Base-by-base conservation (phyloP, 2,329 filamentous ascomycete genomes). In the Alternaria sp. region DNA sequence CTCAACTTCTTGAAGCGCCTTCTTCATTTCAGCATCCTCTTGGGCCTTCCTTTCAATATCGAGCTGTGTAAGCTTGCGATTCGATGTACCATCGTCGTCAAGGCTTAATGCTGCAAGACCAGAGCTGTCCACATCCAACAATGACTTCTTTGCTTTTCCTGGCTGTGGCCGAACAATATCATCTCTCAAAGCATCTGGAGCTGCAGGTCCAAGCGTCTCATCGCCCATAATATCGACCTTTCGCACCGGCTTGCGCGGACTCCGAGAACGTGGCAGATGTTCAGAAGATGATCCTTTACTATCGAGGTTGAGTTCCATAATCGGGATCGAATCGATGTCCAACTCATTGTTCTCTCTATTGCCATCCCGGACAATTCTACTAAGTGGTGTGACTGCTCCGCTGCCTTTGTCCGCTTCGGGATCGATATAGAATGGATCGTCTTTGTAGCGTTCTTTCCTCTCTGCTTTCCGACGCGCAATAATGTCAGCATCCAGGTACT, bases 391-490 rank as follows among this genome's bases (percentile, higher is more conserved):
- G 0, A 90, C 90, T 6, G 86, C 86, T 34, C 88, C 87, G 4
- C 87, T 88, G 30, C 82, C 83, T 36, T 63, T 57, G 26, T 83
- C 83, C 9, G 64, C 70, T 38, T 80, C 80, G 7, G 81, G 79
- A 24, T 83, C 84, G 72, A 99, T 98, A 74, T 99, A 99, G 77
- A 97, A 99, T 0, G 95, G 95, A 71, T 99, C 95, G 73, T 98
- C 94, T 68, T 87, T 91, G 77, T 97, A 92, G 57, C 93, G 87
- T 74, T 96, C 93, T 57, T 86, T 81, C 11, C 94, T 87, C 73
- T 97, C 92, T 4, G 89, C 88, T 69, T 89, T 91, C 63, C 91
- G 87, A 63, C 89, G 85, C 5, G 91, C 91, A 42, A 92, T 76
- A 47, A 92, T 92, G 68, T 93, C 90, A 1, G 89, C 83, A 62